A percentile compares a stretch with the other conserved stretches of the same genome.
Conservation (phyloP, 306 rosid genomes). For the Coriaria nepalensis region DNA sequence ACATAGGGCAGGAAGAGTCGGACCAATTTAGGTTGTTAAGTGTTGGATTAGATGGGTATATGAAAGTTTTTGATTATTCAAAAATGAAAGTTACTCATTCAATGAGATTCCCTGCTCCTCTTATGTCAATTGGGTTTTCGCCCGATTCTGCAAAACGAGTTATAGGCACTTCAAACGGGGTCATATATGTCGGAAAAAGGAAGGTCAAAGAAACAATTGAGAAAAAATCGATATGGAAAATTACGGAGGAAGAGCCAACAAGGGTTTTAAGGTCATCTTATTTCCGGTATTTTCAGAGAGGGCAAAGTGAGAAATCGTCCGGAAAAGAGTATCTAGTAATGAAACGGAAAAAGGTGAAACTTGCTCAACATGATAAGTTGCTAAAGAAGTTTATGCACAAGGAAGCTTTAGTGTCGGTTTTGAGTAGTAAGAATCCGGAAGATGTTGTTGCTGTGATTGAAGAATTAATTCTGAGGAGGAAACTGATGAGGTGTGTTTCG, state of each 20-base stretch:
- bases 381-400: conserved; percentile 78
- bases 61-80: conserved; percentile 82
- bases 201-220: conserved; percentile 31
- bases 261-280: conserved; percentile 37
- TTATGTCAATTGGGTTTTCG: conserved; percentile 52
- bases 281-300: conserved; percentile 67
- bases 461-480: conserved; percentile 74
- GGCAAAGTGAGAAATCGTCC: conserved; percentile 67
- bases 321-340: conserved; percentile 52
- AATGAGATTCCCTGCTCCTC: conserved; percentile 83
- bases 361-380: conserved; percentile 56
- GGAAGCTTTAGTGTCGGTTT: conserved; percentile 60
- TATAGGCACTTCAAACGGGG: conserved; percentile 74
- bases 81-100: conserved; percentile 67
- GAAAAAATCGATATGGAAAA: conserved; percentile 16
- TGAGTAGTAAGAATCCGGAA: conserved; percentile 50
- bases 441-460: conserved; percentile 78
- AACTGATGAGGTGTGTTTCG: conserved; percentile 41
- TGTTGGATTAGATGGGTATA: conserved; percentile 83
- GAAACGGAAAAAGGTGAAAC: conserved; percentile 42
- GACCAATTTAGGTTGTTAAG: conserved; percentile 58
- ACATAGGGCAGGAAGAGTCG: conserved; percentile 28
- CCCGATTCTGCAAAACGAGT: conserved; percentile 49
- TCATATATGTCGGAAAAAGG: conserved; percentile 59
- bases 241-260: conserved; percentile 22